Conservation (phyloP, 768 basidiomycete genomes). For the Austroboletus festivus region DNA sequence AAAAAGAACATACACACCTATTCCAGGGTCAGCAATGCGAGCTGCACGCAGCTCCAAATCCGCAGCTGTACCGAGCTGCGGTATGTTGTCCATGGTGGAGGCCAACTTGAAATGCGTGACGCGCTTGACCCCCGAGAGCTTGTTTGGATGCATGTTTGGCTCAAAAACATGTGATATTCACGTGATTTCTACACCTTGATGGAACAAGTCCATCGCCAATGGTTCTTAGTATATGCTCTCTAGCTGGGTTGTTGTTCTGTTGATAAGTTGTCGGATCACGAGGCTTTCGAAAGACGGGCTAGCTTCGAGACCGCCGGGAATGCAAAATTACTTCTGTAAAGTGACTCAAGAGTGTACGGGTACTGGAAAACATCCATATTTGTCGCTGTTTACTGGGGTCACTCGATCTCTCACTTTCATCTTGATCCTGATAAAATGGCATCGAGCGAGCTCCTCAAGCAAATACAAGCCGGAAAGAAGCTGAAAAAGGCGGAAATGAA, state of each 20-base stretch:
- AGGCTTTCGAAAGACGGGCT: not conserved
- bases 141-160: conserved; percentile 34
- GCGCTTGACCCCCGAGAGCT: conserved; percentile 26
- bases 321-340: too few species aligned
- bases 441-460: conserved; percentile 69
- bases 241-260: too few species aligned
- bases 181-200: conserved; percentile 22
- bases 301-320: too few species aligned
- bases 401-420: too few species aligned
- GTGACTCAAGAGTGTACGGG: too few species aligned
- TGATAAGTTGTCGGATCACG: too few species aligned
- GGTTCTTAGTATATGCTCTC: too few species aligned
- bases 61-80: conserved; percentile 43
- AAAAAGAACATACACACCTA: conserved; percentile 43
- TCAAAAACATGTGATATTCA: conserved; percentile 29
- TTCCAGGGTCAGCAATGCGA: conserved; percentile 70
- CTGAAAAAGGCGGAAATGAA: conserved; percentile 82
- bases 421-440: conserved; percentile 63
- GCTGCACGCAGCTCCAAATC: conserved; percentile 73
- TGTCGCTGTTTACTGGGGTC: conserved; percentile 19
- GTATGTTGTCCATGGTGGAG: conserved; percentile 41
- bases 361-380: too few species aligned
- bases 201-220: too few species aligned
- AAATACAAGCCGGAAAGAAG: conserved; percentile 78
- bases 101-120: not conserved